Evolutionary conservation across 2,329 filamentous ascomycete species (phyloP).

Genomic region (Chlorencoelia australis): DNA sequence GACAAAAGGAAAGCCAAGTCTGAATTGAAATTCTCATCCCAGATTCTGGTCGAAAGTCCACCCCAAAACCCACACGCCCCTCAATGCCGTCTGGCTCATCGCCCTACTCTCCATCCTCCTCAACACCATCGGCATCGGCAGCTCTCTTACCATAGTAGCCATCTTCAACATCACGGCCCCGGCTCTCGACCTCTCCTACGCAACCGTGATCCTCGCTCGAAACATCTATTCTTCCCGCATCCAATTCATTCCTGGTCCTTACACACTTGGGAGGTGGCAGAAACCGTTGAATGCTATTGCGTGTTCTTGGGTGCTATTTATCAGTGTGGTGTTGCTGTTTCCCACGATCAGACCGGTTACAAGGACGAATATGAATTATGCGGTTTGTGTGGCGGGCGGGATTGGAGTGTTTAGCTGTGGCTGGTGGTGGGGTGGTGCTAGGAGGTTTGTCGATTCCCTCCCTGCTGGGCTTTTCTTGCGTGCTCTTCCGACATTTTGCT

Average conservation of each 20-base stretch:
- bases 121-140: slow-evolving; percentile 42
- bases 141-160: slow-evolving; percentile 38
- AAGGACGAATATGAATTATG: slow-evolving; percentile 41
- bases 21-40: too few species aligned
- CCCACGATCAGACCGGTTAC: slow-evolving; percentile 38
- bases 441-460: slow-evolving; percentile 10
- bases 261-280: slow-evolving; percentile 45
- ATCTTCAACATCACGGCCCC: slow-evolving; percentile 44
- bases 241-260: slow-evolving; percentile 35
- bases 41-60: slow-evolving; percentile 45
- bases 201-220: slow-evolving; percentile 45
- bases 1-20: too few species aligned
- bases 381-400: slow-evolving; percentile 34
- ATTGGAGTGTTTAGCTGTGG: slow-evolving; percentile 39
- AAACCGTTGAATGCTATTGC: slow-evolving; percentile 44
- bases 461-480: too few species aligned
- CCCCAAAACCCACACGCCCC: slow-evolving; percentile 42
- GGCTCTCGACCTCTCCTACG: slow-evolving; percentile 42
- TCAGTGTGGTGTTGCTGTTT: slow-evolving; percentile 50
- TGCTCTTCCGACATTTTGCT: too few species aligned
- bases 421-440: slow-evolving; percentile 34
- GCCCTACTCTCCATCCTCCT: slow-evolving; percentile 44
- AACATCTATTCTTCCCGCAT: slow-evolving; percentile 18
- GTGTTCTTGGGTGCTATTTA: slow-evolving; percentile 51
- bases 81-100: slow-evolving; percentile 55